Conservation (phyloP, 2,329 filamentous ascomycete species). For the Cyphellophora attinorum region DNA sequence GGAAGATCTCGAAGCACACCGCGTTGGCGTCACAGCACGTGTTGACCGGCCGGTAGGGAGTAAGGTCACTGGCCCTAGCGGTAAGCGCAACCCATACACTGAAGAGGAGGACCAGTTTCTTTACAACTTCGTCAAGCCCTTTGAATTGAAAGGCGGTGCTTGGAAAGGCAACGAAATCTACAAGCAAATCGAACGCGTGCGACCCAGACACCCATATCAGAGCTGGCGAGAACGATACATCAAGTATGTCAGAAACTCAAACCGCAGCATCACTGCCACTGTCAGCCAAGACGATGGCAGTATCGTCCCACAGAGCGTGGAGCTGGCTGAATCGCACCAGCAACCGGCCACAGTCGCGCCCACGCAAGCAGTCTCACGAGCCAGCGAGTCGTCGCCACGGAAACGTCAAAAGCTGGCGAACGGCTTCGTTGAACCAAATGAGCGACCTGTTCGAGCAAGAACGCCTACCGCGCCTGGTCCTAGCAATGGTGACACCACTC, state of each 20-base stretch:
- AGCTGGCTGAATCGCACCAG: neutral
- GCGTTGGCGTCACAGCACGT: constrained; percentile 33
- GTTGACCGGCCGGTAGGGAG: constrained; percentile 35
- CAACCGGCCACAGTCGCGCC: neutral
- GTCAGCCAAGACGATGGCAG: neutral
- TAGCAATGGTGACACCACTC: too few species aligned
- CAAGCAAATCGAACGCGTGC: constrained; percentile 27
- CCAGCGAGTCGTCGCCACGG: neutral
- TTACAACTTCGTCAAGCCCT: constrained; percentile 33
- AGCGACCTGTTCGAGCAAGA: neutral
- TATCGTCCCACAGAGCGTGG: neutral
- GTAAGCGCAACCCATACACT: constrained; percentile 26
- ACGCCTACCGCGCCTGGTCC: too few species aligned
- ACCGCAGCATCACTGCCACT: constrained; percentile 6
- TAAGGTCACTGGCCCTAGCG: constrained; percentile 25
- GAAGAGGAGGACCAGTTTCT: constrained; percentile 35
- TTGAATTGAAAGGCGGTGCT: constrained; percentile 22
- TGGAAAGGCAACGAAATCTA: constrained; percentile 35
- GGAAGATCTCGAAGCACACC: constrained; percentile 38
- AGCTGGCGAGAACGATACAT: constrained; percentile 40
- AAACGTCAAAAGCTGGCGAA: neutral
- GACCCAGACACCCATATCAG: constrained; percentile 37
- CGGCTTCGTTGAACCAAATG: neutral
- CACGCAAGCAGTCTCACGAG: neutral
- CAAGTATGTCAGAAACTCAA: constrained; percentile 23